Evolutionary conservation across 2,329 filamentous ascomycete genomes (phyloP), one percentile per base, ranked within the genome.

Genomic region (Clonostachys rosea): DNA sequence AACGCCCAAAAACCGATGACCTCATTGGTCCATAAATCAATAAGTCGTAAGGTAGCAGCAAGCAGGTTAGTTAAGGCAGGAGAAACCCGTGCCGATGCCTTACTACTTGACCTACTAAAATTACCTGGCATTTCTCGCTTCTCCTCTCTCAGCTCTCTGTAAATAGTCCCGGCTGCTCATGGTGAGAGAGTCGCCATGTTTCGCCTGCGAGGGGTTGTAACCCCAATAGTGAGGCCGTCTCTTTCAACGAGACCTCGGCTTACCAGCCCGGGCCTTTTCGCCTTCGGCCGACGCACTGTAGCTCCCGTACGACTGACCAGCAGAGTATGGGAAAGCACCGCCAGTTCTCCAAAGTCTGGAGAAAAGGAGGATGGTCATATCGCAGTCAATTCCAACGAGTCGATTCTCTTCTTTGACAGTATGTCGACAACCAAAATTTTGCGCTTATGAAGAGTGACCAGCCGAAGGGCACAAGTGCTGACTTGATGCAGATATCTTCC

Each of bases 321-420:
- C 17, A 34, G 50, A 24, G 46, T 43, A 30, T 53, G 51, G 49
- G 49, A 57, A 42, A 54, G 52, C 49, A 51, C 57, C 9, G 44
- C 45, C 2, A 33, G 43, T 10, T 44, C 55, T 7, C 49, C 2
- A 45, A 52, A 36, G 35, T 30, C 18, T 40, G 47, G 36, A 46
- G 80, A 82, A 54, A 76, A 87, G 56, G 83, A 87, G 52, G 82
- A 82, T 10, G 92, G 94, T 0, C 91, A 96, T 58, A 96, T 97
- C 55, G 73, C 78, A n/a, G 78, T 87, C 11, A 77, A 74, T 4
- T 70, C 84, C 2, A 87, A 91, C 56, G 89, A 97, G 69, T 85
- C 86, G 0, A 84, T 97, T 42, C 66, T 96, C 7, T 99, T 95
- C 70, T 85, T 97, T 59, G 91, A 95, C 62, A 95, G 88, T 91